phyloP scores from a whole-genome alignment of 2,329 filamentous ascomycete species.

The Chaetomium olivaceum region DNA sequence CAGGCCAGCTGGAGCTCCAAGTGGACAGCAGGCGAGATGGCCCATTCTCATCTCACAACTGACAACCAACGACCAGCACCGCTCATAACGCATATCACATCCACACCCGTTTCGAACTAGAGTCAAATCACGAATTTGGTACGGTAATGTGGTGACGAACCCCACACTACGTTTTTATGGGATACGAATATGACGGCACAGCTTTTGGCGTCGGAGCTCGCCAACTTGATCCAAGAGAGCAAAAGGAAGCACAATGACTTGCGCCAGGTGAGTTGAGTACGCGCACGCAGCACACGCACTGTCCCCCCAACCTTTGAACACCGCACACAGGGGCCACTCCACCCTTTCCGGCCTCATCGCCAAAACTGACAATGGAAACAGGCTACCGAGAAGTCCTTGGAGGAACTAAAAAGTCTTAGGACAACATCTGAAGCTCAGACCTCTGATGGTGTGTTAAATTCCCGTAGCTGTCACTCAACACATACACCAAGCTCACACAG shows the following conservation, averaged over 20 bases:
- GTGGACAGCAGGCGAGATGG: not conserved
- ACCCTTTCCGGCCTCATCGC: not conserved
- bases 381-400: constrained; percentile 91
- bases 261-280: constrained; percentile 62
- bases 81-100: not conserved
- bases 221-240: constrained; percentile 90
- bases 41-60: not conserved
- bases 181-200: constrained; percentile 77
- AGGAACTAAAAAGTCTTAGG: constrained; percentile 78
- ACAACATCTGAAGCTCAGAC: constrained; percentile 75
- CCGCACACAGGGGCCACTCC: not conserved
- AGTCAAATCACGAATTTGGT: not conserved
- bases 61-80: not conserved
- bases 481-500: constrained; percentile 10
- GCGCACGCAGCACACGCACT: not conserved
- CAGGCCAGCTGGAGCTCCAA: not conserved
- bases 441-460: constrained; percentile 59
- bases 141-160: constrained; percentile 2
- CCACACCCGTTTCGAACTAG: not conserved
- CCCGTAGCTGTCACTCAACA: constrained; percentile 36
- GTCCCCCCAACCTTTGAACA: too few relatives aligned
- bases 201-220: constrained; percentile 83
- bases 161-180: constrained; percentile 3
- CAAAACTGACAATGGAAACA: constrained; percentile 38
- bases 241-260: constrained; percentile 93